Evolutionary conservation across 169 alveolate genomes (phyloP), one percentile per base, ranked within the genome.

Genomic region (Eimeria acervulina): DNA sequence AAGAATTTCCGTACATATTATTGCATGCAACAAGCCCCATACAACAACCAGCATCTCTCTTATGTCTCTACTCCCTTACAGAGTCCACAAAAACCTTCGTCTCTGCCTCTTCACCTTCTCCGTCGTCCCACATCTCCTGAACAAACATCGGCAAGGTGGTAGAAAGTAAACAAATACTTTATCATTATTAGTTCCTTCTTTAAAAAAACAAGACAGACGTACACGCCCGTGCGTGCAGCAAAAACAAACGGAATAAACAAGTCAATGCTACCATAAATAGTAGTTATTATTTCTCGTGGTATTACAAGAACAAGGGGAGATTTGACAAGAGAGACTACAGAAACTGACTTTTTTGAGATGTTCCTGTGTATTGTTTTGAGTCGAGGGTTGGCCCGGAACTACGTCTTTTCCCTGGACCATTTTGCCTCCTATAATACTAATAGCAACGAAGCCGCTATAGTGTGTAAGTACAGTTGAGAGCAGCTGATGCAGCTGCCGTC

Each of bases 81-180:
- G 44, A 42, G 47, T 83, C 92, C 51, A 83, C 92, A 33, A 83
- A 83, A 31, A 83, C 92, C 74, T 83, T 83, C 55, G 92, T 83
- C 51, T 83, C 92, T 5, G n/a, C n/a, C 52, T 47, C 92, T 26
- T 61, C 74, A 15, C 19, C 74, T 28, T 55, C 92, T 7, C 33
- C 92, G n/a, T 38, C 70, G 12, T 83, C 92, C 72, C 90, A 80
- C 33, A 51, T 47, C 15, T 83, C 92, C 92, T 83, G 52, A 47
- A 44, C 26, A n/a, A 13, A 3, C 19, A 66, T 3, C 5, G 6
- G 26, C 10, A 72, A n/a, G 26, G 8, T 4, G 17, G 5, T 4
- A 72, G 13, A 63, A 7, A 26, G 19, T 63, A 63, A 6, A 63
- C 33, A 26, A 63, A 63, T 26, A n/a, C n/a, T n/a, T n/a, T n/a